Conservation (phyloP, 2,329 filamentous ascomycete genomes). For the Chrysoporthe deuterocubensis region DNA sequence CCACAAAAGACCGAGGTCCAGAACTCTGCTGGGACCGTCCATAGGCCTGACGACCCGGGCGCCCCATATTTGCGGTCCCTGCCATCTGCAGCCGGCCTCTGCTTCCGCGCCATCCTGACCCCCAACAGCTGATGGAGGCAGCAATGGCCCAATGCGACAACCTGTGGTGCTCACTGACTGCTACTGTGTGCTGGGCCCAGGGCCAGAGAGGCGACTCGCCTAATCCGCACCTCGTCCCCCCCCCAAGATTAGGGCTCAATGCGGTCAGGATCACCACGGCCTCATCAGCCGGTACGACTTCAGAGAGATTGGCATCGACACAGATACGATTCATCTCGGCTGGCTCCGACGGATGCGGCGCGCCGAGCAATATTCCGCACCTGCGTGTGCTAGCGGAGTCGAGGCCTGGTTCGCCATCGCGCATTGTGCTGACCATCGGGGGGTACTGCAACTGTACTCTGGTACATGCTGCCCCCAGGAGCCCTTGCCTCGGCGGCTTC, state of each 20-base stretch:
- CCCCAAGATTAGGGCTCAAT: background rate
- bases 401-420: background rate
- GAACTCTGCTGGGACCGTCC: constrained; percentile 14
- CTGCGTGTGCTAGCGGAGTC: background rate
- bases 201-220: constrained; percentile 20
- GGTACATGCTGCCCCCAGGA: background rate
- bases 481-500: background rate
- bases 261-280: constrained; percentile 20
- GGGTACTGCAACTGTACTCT: background rate
- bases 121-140: background rate
- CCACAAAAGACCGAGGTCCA: constrained; percentile 22
- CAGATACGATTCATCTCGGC: constrained; percentile 20
- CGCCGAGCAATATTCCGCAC: constrained; percentile 12
- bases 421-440: background rate
- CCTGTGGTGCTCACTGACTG: constrained; percentile 16
- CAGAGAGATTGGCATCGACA: constrained; percentile 7
- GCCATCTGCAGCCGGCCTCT: constrained; percentile 10
- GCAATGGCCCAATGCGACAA: constrained; percentile 8
- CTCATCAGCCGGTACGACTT: constrained; percentile 2
- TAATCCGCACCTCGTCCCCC: constrained; percentile 6
- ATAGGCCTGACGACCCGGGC: constrained; percentile 8
- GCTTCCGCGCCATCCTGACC: constrained; percentile 11
- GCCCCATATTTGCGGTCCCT: constrained; percentile 15
- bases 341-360: constrained; percentile 22
- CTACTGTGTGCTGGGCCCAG: constrained; percentile 12